These are phyloP conservation scores for Spergularia azorica DNA, from an alignment of 179 eudicot genomes.

Conservation along the genomic window DNA sequence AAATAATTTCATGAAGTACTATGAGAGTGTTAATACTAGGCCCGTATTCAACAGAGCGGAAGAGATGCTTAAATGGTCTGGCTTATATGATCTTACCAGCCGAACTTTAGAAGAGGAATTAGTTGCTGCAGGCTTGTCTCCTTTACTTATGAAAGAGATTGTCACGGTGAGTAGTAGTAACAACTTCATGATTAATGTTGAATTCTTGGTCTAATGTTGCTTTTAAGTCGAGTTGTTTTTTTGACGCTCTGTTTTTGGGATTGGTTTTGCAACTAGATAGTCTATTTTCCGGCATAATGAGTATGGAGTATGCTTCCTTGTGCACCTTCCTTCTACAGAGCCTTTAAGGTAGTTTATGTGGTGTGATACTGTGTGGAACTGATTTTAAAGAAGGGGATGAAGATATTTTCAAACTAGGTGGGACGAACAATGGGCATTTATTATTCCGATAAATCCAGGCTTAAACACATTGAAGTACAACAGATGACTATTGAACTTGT, in stretches of 20 bases:
- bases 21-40: slow-evolving; percentile 56
- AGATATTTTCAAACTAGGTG: neutral
- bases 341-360: neutral
- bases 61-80: slow-evolving; percentile 91
- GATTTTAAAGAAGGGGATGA: neutral
- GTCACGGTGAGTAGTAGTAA: slow-evolving; percentile 57
- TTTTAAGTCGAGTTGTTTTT: neutral
- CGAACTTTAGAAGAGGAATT: slow-evolving; percentile 69
- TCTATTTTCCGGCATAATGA: neutral
- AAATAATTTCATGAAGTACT: slow-evolving; percentile 66
- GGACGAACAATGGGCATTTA: neutral
- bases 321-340: neutral
- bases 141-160: slow-evolving; percentile 76
- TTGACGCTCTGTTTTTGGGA: neutral
- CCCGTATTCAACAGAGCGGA: slow-evolving; percentile 82
- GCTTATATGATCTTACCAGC: slow-evolving; percentile 64
- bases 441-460: neutral
- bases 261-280: neutral
- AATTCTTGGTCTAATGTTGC: neutral
- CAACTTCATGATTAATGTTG: neutral
- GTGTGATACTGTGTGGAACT: neutral
- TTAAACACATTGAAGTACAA: neutral
- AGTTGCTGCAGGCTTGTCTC: slow-evolving; percentile 62
- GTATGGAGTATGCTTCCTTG: neutral
- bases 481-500: neutral